Evolutionary conservation across 2,329 filamentous ascomycete species (phyloP), one percentile per base, ranked within the genome.

Genomic region (Bipolaris cookei): DNA sequence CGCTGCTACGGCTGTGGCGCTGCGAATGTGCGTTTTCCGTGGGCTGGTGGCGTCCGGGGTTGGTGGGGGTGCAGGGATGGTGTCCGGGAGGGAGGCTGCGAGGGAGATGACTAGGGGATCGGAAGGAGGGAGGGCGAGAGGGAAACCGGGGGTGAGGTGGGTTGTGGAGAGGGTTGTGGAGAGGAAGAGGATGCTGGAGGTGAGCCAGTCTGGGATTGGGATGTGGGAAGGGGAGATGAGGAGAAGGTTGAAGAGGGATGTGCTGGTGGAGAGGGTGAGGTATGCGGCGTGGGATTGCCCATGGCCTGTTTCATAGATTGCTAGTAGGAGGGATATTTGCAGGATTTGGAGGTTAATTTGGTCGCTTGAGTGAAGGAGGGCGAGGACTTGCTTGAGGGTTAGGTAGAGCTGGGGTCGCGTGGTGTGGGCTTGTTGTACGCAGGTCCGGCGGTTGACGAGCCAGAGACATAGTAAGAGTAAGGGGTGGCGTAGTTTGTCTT

Each of bases 221-320:
- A 16, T 56, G 41, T 1, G 25, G 25, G 25, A 28, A 8, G 23
- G 23, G 23, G 23, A 23, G 23, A 28, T 7, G 25, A 28, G 25
- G 25, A 63, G 35, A 3, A 61, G 34, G 28, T 54, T 47, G 3
- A 55, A 51, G 2, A 54, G 45, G 4, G 50, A 58, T 2, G 44
- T 42, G 18, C 50, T 54, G 7, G 35, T 35, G 5, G 48, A 55
- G 3, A 65, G 25, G 13, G 55, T 63, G 21, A 57, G 51, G 42
- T 52, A 55, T 3, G 58, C 52, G 42, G 59, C 55, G 8, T 38
- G 47, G 4, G 44, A 44, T 50, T 61, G 37, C 3, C 55, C 60
- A 25, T 65, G 57, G 5, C 57, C 58, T 14, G 51, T 21, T 48
- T 63, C 62, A 39, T 59, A 65, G 13, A 65, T 38, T 6, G 57